Conservation (phyloP, 768 basidiomycete genomes). For the Naematelia aurantialba region DNA sequence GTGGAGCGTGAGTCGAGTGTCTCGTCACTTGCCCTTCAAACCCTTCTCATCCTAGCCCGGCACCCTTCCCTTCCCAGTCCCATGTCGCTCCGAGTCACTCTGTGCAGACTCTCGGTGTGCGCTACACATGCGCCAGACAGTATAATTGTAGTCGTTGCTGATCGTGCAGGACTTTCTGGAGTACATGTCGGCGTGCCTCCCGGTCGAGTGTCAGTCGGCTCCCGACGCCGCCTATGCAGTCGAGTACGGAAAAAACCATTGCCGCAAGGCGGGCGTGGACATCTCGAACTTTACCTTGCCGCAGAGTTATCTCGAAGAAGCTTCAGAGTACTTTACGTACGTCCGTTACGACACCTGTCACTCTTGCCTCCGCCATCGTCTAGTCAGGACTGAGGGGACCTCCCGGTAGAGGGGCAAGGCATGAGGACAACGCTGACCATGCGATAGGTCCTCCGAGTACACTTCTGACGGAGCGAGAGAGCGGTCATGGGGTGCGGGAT, state of each 20-base stretch:
- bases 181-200: constrained; percentile 23
- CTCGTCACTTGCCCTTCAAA: background rate
- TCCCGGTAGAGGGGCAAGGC: background rate
- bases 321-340: constrained; percentile 24
- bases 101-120: background rate
- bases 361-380: no score
- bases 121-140: no score
- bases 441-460: background rate
- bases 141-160: no score
- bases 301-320: constrained; percentile 17
- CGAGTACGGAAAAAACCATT: constrained; percentile 25
- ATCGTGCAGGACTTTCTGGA: background rate
- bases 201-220: constrained; percentile 21
- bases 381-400: no score
- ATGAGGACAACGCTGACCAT: background rate
- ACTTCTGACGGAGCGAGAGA: background rate
- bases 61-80: background rate
- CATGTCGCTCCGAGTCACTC: background rate
- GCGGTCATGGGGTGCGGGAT: background rate
- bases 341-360: no score
- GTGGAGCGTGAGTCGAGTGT: constrained; percentile 11
- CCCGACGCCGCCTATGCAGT: constrained; percentile 37
- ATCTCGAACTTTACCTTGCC: constrained; percentile 23
- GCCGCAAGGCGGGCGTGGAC: constrained; percentile 29
- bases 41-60: background rate